Evolutionary conservation across 73 alveolate genomes (phyloP).

Genomic region (Durusdinium trenchii): DNA sequence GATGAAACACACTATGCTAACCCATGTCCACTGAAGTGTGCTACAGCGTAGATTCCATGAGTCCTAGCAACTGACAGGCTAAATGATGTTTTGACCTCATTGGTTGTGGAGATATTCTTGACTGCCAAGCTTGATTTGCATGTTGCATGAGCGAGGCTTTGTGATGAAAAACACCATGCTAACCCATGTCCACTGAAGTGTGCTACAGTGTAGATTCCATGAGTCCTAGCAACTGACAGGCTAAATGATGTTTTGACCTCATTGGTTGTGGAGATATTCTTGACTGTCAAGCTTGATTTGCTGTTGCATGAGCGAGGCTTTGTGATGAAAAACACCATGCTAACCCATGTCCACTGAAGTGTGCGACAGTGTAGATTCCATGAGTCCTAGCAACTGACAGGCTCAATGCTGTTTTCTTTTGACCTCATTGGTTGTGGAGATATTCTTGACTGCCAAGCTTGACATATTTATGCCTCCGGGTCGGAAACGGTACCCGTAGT

Average conservation of each 20-base stretch:
- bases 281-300: too few relatives aligned
- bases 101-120: neutral
- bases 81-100: neutral
- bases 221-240: constrained; percentile 81
- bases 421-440: too few relatives aligned
- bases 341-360: constrained; percentile 85
- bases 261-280: too few relatives aligned
- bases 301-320: neutral
- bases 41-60: neutral
- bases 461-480: too few relatives aligned
- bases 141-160: neutral
- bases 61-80: constrained; percentile 60
- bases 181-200: constrained; percentile 61
- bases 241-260: too few relatives aligned
- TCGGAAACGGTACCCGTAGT: too few relatives aligned
- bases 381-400: constrained; percentile 89
- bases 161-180: constrained; percentile 57
- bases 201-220: neutral
- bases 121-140: neutral
- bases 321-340: constrained; percentile 63
- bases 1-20: constrained; percentile 38
- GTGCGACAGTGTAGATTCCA: neutral
- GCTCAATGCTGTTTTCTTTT: too few relatives aligned
- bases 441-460: too few relatives aligned
- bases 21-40: constrained; percentile 42